Evolutionary conservation across 768 basidiomycete genomes (phyloP), one percentile per base, ranked within the genome.

Genomic region (Kwoniella newhampshirensis): DNA sequence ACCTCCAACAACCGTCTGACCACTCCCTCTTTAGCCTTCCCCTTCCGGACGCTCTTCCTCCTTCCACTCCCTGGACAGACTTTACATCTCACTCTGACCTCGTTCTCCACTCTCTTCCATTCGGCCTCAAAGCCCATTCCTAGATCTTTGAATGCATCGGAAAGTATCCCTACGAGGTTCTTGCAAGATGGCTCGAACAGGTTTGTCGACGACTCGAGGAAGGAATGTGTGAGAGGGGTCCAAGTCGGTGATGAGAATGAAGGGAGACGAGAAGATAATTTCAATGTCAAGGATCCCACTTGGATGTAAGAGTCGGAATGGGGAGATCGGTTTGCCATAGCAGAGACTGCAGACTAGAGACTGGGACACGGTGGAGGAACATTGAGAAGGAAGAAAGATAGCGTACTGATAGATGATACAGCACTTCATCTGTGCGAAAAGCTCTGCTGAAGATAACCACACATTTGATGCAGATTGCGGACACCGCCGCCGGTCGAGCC

Each of bases 11-110:
- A 51, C 27, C 44, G 32, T 21, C 41, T 37, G 13, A 37, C 21
- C 9, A 18, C 25, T 32, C 55, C 20, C 21, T 53, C 51, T 30
- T 53, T 57, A 1, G 45, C 27, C 13, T 15, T 51, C 12, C 25
- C 27, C n/a, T n/a, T 21, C n/a, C n/a, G n/a, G n/a, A 25, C 23
- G 15, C 48, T 23, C 27, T 59, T 63, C 65, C 65, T 60, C 32
- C 32, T 35, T 25, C 61, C 59, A n/a, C 58, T 58, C 8, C 26
- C 35, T 6, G 65, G 61, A 15, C 58, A 25, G 9, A 66, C 23
- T 35, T 45, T 54, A 18, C 53, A 48, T 47, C 62, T 49, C 18
- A 63, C 47, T 20, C 23, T 36, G 17, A 55, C 43, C 25, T 39
- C 56, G 2, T n/a, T 20, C 13, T 18, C 42, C 11, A 15, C 4